Base-by-base conservation (phyloP, 495 filamentous ascomycete genomes). In the Glutinoglossum americanum region DNA sequence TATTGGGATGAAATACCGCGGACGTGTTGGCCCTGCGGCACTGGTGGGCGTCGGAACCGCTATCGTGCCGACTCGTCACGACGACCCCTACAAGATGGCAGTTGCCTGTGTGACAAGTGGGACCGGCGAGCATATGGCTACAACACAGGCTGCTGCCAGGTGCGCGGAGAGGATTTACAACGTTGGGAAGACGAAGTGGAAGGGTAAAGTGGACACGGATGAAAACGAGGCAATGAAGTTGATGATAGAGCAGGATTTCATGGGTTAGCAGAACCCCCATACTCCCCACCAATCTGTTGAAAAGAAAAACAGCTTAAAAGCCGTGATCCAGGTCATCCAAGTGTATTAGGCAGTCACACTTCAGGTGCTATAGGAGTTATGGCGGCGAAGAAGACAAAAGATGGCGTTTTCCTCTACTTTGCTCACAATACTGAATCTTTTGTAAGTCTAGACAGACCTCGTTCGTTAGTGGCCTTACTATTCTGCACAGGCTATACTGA, bases 111-210 rank as follows among this genome's bases (percentile, higher is more conserved):
- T 94, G 9, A 89, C 85, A 17, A 93, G 87, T 62, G 92, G 92
- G 30, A 98, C 92, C 4, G 92, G 92, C 37, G 92, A 98, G 71
- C 92, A 97, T 64, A 96, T 98, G 80, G 87, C 88, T 6, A 90
- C 90, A 1, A 90, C 87, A 0, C 75, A 87, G 70, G 88, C 87
- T 13, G 88, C 89, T 0, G 76, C 76, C 39, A 82, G 79, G 54
- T 89, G 87, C 66, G 84, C 87, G 1, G 80, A 81, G 49, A 78
- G 87, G 0, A 67, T 96, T 17, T 90, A 84, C 62, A 78, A 82
- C 56, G 72, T 15, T 66, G 70, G 6, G 74, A 73, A 13, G 87
- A 86, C 17, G 67, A 65, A 1, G 79, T 82, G n/a, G 71, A 76
- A 28, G 72, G 49, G 49, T 30, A 53, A 27, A 17, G 26, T 28